A percentile compares a stretch with the other conserved stretches of the same genome.
Conservation (phyloP, 2,329 filamentous ascomycete genomes). For the Curvularia eragrostidis region DNA sequence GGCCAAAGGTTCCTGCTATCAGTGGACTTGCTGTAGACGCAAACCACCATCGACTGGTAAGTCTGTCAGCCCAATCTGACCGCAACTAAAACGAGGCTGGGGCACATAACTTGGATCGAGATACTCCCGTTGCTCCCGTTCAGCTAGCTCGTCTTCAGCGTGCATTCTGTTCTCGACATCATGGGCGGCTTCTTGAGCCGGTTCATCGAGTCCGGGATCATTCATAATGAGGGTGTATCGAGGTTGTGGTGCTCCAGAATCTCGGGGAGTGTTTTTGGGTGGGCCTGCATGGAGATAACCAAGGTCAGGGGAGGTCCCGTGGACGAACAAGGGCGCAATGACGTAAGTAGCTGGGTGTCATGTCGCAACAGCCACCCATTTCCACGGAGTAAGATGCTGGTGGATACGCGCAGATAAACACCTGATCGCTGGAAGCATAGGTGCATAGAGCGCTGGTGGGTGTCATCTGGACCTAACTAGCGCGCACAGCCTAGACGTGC, state of each 20-base stretch:
- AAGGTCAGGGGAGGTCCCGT: slow-evolving; percentile 15
- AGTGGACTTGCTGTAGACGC: slow-evolving; percentile 65
- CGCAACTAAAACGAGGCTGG: background rate
- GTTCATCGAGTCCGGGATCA: slow-evolving; percentile 61
- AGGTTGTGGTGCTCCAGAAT: background rate
- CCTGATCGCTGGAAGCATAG: background rate
- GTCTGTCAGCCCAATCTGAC: slow-evolving; percentile 14
- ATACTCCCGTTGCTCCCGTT: slow-evolving; percentile 53
- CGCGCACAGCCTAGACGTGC: background rate
- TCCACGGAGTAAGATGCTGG: background rate
- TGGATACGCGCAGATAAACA: background rate
- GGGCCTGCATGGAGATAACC: slow-evolving; percentile 10
- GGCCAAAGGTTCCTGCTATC: slow-evolving; percentile 61
- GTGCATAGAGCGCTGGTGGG: background rate
- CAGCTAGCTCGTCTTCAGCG: slow-evolving; percentile 42
- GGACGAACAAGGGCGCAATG: slow-evolving; percentile 12
- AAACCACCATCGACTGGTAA: slow-evolving; percentile 64
- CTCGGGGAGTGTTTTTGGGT: background rate
- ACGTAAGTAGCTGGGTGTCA: slow-evolving; percentile 8
- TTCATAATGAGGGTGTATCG: slow-evolving; percentile 31
- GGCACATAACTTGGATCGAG: slow-evolving; percentile 52
- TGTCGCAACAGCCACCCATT: background rate
- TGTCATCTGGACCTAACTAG: background rate
- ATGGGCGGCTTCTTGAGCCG: slow-evolving; percentile 56
- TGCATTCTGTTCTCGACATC: slow-evolving; percentile 51